Percentiles rank a stretch among this genome's conserved stretches.
Conservation (phyloP, 345 rosid species). For the Brassica cretica region DNA sequence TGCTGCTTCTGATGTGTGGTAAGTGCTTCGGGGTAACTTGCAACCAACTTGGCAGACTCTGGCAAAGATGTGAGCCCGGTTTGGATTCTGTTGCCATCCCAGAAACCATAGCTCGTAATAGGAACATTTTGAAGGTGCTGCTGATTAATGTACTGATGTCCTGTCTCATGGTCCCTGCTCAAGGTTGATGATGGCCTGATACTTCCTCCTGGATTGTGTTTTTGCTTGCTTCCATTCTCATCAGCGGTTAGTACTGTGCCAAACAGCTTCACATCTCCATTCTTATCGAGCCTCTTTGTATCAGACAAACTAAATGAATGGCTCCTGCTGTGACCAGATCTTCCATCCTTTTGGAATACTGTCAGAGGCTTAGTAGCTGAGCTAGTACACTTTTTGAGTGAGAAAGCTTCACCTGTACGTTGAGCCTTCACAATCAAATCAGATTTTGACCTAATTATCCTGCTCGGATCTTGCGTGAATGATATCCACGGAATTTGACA, state of each 20-base stretch:
- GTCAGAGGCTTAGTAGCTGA: constrained; percentile 48
- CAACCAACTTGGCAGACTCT: constrained; percentile 65
- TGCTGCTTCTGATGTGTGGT: constrained; percentile 33
- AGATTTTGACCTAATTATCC: constrained; percentile 53
- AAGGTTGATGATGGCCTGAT: constrained; percentile 47
- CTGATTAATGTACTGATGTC: constrained; percentile 51
- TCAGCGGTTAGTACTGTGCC: constrained; percentile 67
- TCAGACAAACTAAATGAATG: constrained; percentile 50
- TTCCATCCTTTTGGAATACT: constrained; percentile 41
- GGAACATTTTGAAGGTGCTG: constrained; percentile 61
- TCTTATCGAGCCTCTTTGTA: constrained; percentile 53
- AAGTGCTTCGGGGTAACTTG: constrained; percentile 79
- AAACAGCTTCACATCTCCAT: constrained; percentile 78
- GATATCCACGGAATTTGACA: constrained; percentile 50
- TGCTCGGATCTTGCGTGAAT: constrained; percentile 43
- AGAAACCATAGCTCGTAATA: constrained; percentile 64
- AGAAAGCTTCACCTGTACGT: constrained; percentile 51
- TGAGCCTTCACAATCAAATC: constrained; percentile 39
- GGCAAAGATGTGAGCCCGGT: constrained; percentile 76
- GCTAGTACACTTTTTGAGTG: constrained; percentile 58
- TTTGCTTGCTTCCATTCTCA: constrained; percentile 44
- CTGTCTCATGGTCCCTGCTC: constrained; percentile 43
- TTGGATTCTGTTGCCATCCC: constrained; percentile 86
- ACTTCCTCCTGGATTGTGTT: constrained; percentile 36
- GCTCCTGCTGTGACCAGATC: constrained; percentile 40